Evolutionary conservation across 257 asterid species (phyloP).

Genomic region (Penstemon newberryi): DNA sequence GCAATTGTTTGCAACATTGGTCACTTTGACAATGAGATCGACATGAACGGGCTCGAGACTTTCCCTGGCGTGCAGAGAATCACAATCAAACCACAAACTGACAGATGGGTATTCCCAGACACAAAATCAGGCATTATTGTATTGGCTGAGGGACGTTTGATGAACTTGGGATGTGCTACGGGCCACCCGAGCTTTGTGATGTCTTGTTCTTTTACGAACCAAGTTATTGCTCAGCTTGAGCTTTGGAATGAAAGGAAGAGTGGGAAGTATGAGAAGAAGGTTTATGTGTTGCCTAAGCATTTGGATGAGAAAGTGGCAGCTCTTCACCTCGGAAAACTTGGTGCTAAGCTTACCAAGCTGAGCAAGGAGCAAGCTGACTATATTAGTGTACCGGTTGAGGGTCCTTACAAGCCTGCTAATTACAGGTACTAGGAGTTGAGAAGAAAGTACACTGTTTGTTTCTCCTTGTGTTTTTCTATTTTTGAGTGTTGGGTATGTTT

Average conservation of each 20-base stretch:
- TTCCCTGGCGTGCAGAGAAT: slow-evolving; percentile 58
- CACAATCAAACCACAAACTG: slow-evolving; percentile 62
- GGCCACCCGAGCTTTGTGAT: slow-evolving; percentile 72
- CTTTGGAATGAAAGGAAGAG: slow-evolving; percentile 53
- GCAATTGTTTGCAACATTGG: slow-evolving; percentile 77
- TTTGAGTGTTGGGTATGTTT: too few species aligned
- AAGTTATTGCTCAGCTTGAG: slow-evolving; percentile 67
- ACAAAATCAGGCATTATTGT: slow-evolving; percentile 45
- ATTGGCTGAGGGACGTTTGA: slow-evolving; percentile 62
- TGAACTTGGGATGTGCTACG: slow-evolving; percentile 72
- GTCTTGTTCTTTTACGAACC: slow-evolving; percentile 67
- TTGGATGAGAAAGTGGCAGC: too few species aligned
- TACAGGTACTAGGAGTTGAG: slow-evolving; percentile 48
- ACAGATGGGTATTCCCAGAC: slow-evolving; percentile 59
- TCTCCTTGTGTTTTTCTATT: too few species aligned
- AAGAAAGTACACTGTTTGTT: too few species aligned
- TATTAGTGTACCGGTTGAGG: slow-evolving; percentile 53
- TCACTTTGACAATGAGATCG: slow-evolving; percentile 64
- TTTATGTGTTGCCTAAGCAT: too few species aligned
- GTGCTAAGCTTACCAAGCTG: slow-evolving; percentile 38
- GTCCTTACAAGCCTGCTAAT: slow-evolving; percentile 65
- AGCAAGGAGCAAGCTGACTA: slow-evolving; percentile 51
- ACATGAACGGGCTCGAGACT: slow-evolving; percentile 57
- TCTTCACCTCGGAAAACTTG: too few species aligned
- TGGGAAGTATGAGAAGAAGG: slow-evolving; percentile 39